These are phyloP conservation scores for Trypanosoma congolense DNA, from an alignment of 208 protist genomes.

Conservation along the genomic window DNA sequence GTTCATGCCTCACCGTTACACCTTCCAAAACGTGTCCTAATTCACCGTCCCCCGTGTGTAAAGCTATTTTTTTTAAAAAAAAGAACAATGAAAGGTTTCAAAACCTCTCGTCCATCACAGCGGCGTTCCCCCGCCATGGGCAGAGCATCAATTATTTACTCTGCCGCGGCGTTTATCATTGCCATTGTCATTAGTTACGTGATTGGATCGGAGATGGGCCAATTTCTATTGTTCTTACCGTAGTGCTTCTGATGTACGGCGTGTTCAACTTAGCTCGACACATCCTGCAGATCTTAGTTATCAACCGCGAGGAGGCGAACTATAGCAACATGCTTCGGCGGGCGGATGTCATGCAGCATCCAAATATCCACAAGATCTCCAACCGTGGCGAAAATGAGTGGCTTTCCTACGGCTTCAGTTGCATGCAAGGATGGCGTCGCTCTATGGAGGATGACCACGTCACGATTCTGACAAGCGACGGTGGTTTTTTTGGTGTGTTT, in stretches of 20 bases:
- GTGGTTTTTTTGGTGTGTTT: conserved; percentile 88
- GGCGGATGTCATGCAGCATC: conserved; percentile 84
- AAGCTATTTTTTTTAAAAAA: too few relatives aligned
- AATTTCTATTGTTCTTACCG: conserved; percentile 2
- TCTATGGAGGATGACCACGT: conserved; percentile 91
- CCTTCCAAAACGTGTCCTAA: too few relatives aligned
- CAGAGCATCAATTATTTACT: conserved; percentile 2
- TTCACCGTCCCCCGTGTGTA: too few relatives aligned
- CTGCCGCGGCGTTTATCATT: conserved; percentile 5
- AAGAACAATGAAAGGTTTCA: conserved; percentile 15
- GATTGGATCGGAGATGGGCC: conserved; percentile 5
- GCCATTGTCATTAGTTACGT: conserved; percentile 15
- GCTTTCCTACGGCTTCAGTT: conserved; percentile 62
- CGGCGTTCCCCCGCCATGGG: not conserved
- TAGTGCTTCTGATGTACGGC: conserved; percentile 20
- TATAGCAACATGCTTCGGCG: conserved; percentile 71
- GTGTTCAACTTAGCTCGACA: conserved; percentile 18
- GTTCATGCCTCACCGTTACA: too few relatives aligned
- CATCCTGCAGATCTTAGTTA: conserved; percentile 7
- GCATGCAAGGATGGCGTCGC: conserved; percentile 89
- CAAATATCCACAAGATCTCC: conserved; percentile 72
- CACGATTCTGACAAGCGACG: conserved; percentile 52
- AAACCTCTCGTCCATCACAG: not conserved
- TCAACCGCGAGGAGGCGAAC: conserved; percentile 21
- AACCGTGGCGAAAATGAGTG: conserved; percentile 56